Evolutionary conservation across 2,329 filamentous ascomycete genomes (phyloP), one percentile per base, ranked within the genome.

Genomic region (Cadophora gregata): DNA sequence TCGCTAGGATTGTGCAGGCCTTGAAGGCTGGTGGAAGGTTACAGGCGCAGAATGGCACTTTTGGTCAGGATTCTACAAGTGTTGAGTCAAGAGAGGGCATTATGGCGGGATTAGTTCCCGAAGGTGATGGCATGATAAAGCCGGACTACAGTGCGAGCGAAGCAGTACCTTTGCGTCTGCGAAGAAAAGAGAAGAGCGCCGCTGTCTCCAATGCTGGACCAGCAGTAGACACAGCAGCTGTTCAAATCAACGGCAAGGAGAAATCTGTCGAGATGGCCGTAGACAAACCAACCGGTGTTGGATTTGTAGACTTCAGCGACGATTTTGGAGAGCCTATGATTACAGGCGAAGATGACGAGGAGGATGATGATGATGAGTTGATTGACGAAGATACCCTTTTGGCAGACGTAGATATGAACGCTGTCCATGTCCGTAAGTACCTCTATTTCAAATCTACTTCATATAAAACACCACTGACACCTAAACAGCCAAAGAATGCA

Each of bases 341-440:
- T 38, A 77, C 71, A 27, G 84, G 84, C 62, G 85, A 86, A 68
- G 84, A 83, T 51, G 60, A 62, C 47, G 60, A 62, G 60, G 60
- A 62, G 45, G 60, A 42, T 19, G 60, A 62, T 14, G 82, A 86
- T 64, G 93, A 96, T 70, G 94, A 96, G 64, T 80, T 97, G 63
- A 96, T 99, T 72, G 93, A 98, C 76, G 96, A 98, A 78, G 91
- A 97, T 75, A 89, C 88, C 10, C 83, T 99, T 36, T 83, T 99
- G 73, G 93, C 90, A 3, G 93, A 94, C 75, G 92, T 93, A 69
- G 95, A 99, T 76, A 83, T 96, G 73, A 88, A 88, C 72, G 91
- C 92, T 25, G 86, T 97, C 64, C 87, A 90, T 71, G 90, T 93
- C 73, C 93, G 94, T 97, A 83, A 80, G 91, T 88, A 45, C 8